These are phyloP conservation scores for Phytophthora foliorum DNA, from an alignment of 352 stramenopile genomes.

Conservation along the genomic window DNA sequence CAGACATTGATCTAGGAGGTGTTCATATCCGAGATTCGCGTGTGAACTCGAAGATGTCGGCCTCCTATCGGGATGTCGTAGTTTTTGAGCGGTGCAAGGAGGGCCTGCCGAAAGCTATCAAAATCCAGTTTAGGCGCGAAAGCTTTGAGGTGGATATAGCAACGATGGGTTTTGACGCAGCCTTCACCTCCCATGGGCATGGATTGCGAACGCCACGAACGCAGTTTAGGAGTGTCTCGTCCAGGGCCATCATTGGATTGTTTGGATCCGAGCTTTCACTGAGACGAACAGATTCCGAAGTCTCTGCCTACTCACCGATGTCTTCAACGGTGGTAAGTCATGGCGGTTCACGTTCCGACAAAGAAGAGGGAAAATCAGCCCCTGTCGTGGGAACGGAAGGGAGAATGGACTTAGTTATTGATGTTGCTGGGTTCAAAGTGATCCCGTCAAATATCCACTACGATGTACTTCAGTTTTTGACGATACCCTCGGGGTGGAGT, in stretches of 20 bases:
- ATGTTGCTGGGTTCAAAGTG: slow-evolving; percentile 80
- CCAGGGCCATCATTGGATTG: slow-evolving; percentile 43
- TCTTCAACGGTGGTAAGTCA: slow-evolving; percentile 38
- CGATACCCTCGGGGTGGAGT: slow-evolving; percentile 35
- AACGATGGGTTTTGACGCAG: slow-evolving; percentile 52
- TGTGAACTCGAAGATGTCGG: slow-evolving; percentile 59
- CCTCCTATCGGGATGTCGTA: slow-evolving; percentile 77
- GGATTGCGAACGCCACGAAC: slow-evolving; percentile 33
- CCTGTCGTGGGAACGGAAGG: slow-evolving; percentile 38
- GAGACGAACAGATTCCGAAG: slow-evolving; percentile 43
- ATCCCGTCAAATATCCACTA: slow-evolving; percentile 89
- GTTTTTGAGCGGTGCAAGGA: slow-evolving; percentile 68
- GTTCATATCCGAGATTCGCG: slow-evolving; percentile 81
- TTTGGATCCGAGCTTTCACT: slow-evolving; percentile 50
- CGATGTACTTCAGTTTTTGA: slow-evolving; percentile 78
- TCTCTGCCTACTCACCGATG: slow-evolving; percentile 39
- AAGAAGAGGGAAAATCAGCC: slow-evolving; percentile 23
- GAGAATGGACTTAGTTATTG: slow-evolving; percentile 74
- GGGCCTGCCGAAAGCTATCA: slow-evolving; percentile 62
- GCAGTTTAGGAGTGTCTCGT: slow-evolving; percentile 55
- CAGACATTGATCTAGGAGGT: slow-evolving; percentile 62
- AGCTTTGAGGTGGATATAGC: slow-evolving; percentile 53
- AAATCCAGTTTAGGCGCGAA: slow-evolving; percentile 65
- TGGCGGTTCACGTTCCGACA: slow-evolving; percentile 18
- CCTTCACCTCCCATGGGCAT: slow-evolving; percentile 41